Evolutionary conservation across 768 basidiomycete genomes (phyloP).

Genomic region (Pisolithus microcarpus): DNA sequence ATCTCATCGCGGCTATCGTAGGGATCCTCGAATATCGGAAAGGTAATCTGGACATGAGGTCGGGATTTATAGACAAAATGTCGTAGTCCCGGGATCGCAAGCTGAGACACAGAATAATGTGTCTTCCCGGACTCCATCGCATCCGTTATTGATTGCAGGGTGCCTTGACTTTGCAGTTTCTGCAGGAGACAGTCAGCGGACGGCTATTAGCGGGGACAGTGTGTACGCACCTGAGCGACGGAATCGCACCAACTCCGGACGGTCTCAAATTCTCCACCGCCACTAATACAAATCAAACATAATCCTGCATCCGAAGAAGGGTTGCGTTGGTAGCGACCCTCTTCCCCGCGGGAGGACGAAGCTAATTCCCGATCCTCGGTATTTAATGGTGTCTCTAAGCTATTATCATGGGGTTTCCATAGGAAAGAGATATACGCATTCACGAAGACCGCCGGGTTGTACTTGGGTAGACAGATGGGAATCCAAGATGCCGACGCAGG

Average conservation of each 20-base stretch:
- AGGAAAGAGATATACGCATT: slow-evolving; percentile 84
- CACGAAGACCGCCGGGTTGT: slow-evolving; percentile 81
- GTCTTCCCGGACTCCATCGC: slow-evolving; percentile 44
- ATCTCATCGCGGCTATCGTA: slow-evolving; percentile 59
- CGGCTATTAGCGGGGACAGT: not conserved
- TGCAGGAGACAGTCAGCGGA: slow-evolving; percentile 22
- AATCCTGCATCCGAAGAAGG: slow-evolving; percentile 33
- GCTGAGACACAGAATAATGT: slow-evolving; percentile 61
- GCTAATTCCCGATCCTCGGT: not conserved
- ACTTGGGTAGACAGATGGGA: slow-evolving; percentile 93
- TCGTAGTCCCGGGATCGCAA: slow-evolving; percentile 83
- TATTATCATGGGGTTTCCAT: slow-evolving; percentile 31
- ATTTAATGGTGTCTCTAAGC: not conserved
- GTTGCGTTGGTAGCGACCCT: slow-evolving; percentile 6
- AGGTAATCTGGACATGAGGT: slow-evolving; percentile 81
- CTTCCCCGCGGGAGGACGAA: slow-evolving; percentile 3
- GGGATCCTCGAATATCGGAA: slow-evolving; percentile 79
- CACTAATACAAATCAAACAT: slow-evolving; percentile 74
- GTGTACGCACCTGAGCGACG: slow-evolving; percentile 46
- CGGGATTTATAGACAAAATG: slow-evolving; percentile 96
- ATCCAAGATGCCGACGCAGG: slow-evolving; percentile 86
- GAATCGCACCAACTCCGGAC: slow-evolving; percentile 69
- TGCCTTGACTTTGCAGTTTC: slow-evolving; percentile 60
- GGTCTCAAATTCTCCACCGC: slow-evolving; percentile 78
- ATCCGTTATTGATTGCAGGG: slow-evolving; percentile 42